These are phyloP conservation scores for Catenaria anguillulae DNA, from an alignment of 371 early-diverging fungal species.

Conservation along the genomic window DNA sequence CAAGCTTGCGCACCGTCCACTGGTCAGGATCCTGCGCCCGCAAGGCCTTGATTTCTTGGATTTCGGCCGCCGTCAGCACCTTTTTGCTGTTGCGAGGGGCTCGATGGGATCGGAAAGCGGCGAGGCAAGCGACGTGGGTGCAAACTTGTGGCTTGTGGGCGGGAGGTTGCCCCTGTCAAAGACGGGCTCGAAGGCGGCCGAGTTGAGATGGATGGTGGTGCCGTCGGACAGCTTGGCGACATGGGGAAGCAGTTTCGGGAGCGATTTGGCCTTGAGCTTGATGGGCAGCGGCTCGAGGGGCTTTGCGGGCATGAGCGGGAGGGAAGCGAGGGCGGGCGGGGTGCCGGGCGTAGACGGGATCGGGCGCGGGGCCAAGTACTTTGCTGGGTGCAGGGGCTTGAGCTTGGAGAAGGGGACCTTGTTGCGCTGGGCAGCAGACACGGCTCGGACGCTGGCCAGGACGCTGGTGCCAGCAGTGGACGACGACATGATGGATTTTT, in stretches of 20 bases:
- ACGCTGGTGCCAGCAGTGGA: too few species aligned
- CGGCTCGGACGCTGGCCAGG: too few species aligned
- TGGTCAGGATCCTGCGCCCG: slow-evolving; percentile 24
- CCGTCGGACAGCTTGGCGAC: slow-evolving; percentile 20
- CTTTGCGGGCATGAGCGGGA: not conserved
- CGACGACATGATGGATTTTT: too few species aligned
- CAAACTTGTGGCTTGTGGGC: slow-evolving; percentile 12
- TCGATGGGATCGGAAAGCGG: not conserved
- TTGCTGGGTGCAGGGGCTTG: too few species aligned
- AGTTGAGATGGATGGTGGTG: slow-evolving; percentile 22
- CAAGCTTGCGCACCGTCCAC: slow-evolving; percentile 32
- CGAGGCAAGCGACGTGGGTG: slow-evolving; percentile 8
- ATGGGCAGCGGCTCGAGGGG: not conserved
- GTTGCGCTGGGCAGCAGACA: too few species aligned
- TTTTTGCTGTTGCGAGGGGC: not conserved
- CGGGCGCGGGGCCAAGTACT: too few species aligned
- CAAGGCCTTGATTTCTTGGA: slow-evolving; percentile 7
- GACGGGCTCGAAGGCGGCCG: slow-evolving; percentile 18
- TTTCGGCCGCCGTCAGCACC: slow-evolving; percentile 10
- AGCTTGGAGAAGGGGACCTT: too few species aligned
- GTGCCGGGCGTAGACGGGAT: too few species aligned
- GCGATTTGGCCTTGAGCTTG: slow-evolving; percentile 3
- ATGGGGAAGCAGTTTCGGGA: not conserved
- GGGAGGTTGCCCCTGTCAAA: slow-evolving; percentile 21
- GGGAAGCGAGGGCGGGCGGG: too few species aligned